A percentile compares a stretch with the other conserved stretches of the same genome.
These are phyloP conservation scores for Pestalotiopsis sp. DNA, from an alignment of 2,329 filamentous ascomycete genomes.

Conservation along the genomic window DNA sequence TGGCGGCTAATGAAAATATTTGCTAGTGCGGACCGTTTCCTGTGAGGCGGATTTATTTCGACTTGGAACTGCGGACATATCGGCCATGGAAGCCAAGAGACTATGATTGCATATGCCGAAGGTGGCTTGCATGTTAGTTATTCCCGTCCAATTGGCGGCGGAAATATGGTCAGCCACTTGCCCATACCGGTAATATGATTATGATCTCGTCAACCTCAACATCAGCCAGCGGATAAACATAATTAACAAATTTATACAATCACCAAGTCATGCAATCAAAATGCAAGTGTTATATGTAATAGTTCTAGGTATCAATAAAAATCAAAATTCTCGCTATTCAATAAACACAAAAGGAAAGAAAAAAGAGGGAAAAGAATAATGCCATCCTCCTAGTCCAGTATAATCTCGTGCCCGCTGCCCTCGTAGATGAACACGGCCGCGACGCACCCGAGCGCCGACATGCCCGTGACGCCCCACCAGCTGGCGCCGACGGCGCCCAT, in stretches of 20 bases:
- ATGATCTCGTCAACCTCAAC: background rate
- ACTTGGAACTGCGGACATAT: background rate
- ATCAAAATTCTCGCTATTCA: background rate
- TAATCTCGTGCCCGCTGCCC: slow-evolving; percentile 64
- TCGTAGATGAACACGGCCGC: slow-evolving; percentile 66
- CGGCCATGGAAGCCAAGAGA: background rate
- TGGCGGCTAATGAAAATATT: background rate
- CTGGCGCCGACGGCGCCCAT: slow-evolving; percentile 48
- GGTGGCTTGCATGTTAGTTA: background rate
- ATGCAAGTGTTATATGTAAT: background rate
- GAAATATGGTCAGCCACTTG: background rate
- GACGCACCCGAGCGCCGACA: slow-evolving; percentile 59
- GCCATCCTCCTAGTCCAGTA: slow-evolving; percentile 38
- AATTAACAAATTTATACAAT: background rate
- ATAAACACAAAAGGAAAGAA: background rate
- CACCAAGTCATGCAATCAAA: background rate
- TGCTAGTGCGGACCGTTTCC: background rate
- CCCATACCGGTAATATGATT: background rate
- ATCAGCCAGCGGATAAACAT: background rate
- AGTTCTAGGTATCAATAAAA: background rate
- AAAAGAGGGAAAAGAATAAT: background rate
- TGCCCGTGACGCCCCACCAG: slow-evolving; percentile 50
- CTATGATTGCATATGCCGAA: background rate
- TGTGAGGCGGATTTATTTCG: background rate
- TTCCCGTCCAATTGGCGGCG: background rate